phyloP scores from a whole-genome alignment of 148 eudicot genomes.

The Rhododendron williamsianum region DNA sequence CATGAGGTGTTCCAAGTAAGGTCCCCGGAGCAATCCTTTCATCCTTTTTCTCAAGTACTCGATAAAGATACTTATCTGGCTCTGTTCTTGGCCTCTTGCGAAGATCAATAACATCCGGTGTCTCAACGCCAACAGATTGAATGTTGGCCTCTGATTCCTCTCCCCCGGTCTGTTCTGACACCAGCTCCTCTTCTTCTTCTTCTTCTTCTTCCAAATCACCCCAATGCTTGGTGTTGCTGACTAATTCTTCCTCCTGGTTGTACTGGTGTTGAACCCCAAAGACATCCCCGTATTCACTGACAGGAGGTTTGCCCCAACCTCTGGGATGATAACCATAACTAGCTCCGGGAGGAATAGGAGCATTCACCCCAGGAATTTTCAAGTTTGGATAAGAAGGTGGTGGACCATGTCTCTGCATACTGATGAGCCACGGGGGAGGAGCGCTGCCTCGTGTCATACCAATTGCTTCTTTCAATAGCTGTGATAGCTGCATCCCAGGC shows the following conservation, averaged over 20 bases:
- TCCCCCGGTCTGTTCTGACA: conserved; percentile 25
- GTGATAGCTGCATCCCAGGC: conserved; percentile 69
- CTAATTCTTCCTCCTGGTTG: conserved; percentile 91
- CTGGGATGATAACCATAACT: too few species aligned
- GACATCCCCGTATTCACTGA: too few species aligned
- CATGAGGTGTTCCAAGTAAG: too few species aligned
- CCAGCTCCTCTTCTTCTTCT: conserved; percentile 54
- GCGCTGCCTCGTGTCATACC: conserved; percentile 87
- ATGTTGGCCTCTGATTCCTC: conserved; percentile 74
- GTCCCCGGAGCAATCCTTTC: too few species aligned
- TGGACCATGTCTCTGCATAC: too few species aligned
- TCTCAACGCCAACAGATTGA: conserved; percentile 64
- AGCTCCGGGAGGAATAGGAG: too few species aligned
- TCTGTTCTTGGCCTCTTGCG: conserved; percentile 87
- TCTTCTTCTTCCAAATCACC: conserved; percentile 92
- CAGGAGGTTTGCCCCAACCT: too few species aligned
- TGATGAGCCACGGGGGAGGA: conserved; percentile 47
- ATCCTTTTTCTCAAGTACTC: conserved; percentile 31
- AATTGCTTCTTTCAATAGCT: conserved; percentile 88
- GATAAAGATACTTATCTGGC: conserved; percentile 75
- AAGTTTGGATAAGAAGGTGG: too few species aligned
- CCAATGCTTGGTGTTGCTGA: conserved; percentile 79
- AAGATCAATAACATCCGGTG: conserved; percentile 26
- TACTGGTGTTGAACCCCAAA: conserved; percentile 38
- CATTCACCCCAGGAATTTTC: too few species aligned